Conservation (phyloP, 2,329 filamentous ascomycete species). For the Ceratocystis diversiconidia region DNA sequence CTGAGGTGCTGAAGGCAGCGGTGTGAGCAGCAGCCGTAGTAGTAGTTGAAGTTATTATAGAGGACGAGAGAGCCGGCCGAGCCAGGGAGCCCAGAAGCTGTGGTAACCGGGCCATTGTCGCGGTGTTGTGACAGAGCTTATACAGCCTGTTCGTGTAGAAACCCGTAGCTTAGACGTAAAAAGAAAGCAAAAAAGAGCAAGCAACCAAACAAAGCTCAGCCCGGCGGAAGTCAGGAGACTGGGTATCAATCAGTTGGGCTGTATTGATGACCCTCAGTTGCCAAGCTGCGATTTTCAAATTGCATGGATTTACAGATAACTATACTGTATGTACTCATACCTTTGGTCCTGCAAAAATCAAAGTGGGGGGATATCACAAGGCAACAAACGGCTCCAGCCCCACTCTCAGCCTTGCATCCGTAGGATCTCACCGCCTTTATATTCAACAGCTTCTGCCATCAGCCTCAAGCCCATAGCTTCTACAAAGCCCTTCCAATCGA, state of each 20-base stretch:
- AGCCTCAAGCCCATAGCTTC: not conserved
- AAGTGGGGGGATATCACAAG: not conserved
- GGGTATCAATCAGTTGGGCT: not conserved
- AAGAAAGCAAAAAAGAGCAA: not conserved
- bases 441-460: not conserved
- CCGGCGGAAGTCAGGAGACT: not conserved
- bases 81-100: conserved; percentile 1
- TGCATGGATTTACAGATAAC: not conserved
- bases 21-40: not conserved
- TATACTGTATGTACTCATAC: not conserved
- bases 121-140: not conserved
- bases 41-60: not conserved
- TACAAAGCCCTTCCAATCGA: not conserved
- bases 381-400: not conserved
- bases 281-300: not conserved
- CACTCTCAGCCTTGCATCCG: not conserved
- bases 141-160: not conserved
- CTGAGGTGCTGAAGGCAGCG: conserved; percentile 28
- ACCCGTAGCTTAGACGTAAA: not conserved
- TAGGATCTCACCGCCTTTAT: not conserved
- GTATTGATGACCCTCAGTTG: not conserved
- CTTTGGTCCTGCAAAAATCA: conserved; percentile 5
- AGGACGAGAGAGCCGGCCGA: not conserved
- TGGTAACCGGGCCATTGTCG: conserved; percentile 8
- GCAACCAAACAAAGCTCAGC: not conserved